Evolutionary conservation across 768 basidiomycete species (phyloP).

Genomic region (Podaxis rugospora): DNA sequence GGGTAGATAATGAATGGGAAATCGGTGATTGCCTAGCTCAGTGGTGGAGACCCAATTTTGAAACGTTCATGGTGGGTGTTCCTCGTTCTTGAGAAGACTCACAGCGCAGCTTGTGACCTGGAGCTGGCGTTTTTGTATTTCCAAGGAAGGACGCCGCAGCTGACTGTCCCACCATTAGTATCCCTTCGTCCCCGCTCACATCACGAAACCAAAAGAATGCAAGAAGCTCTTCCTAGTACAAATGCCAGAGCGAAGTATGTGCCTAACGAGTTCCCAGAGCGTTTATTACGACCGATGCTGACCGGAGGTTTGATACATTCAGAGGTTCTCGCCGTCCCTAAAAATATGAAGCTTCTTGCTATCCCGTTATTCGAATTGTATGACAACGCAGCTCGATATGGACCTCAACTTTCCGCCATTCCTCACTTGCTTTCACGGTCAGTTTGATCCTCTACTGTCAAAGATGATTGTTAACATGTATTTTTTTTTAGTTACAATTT

Average conservation of each 20-base stretch:
- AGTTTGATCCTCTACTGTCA: background rate
- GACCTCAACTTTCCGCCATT: conserved; percentile 91
- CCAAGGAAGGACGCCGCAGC: background rate
- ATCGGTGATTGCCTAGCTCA: conserved; percentile 95
- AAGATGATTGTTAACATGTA: conserved; percentile 40
- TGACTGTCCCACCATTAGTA: conserved; percentile 47
- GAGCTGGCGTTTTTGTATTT: too few relatives aligned
- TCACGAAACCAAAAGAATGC: conserved; percentile 97
- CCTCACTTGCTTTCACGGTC: conserved; percentile 75
- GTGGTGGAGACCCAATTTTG: conserved; percentile 99
- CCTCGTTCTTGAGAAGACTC: background rate
- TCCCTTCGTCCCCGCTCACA: conserved; percentile 91
- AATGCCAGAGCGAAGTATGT: conserved; percentile 91
- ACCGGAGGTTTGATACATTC: conserved; percentile 1
- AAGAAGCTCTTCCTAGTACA: conserved; percentile 95
- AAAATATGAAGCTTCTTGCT: conserved; percentile 98
- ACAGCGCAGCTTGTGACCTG: background rate
- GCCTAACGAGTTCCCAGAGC: background rate
- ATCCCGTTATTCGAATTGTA: conserved; percentile 97
- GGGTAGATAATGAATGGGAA: conserved; percentile 89
- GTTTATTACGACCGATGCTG: background rate
- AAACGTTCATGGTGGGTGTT: conserved; percentile 92
- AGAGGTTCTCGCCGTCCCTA: conserved; percentile 96
- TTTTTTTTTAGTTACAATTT: conserved; percentile 80
- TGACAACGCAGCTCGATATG: conserved; percentile 94